These are phyloP conservation scores for Coniella vitis DNA, from an alignment of 2,329 filamentous ascomycete genomes.

Conservation along the genomic window DNA sequence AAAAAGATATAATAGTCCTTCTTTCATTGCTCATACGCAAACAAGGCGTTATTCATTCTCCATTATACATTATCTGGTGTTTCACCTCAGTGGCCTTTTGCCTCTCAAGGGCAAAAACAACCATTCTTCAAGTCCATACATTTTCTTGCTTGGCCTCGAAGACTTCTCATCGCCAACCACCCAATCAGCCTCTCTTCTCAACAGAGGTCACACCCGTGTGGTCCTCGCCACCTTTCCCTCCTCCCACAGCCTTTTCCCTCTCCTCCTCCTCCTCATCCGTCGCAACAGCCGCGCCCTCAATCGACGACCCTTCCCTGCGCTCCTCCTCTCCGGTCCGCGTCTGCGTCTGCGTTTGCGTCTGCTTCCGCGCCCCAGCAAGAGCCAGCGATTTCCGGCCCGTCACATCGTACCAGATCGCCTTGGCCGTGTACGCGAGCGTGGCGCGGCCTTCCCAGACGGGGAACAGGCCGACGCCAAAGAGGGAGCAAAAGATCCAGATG, in stretches of 20 bases:
- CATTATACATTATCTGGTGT: no score
- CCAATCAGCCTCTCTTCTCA: background rate
- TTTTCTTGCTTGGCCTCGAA: background rate
- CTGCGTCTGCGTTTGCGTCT: no score
- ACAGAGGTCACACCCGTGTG: background rate
- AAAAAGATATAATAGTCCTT: no score
- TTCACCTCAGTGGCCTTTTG: no score
- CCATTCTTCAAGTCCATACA: background rate
- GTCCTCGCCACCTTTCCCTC: background rate
- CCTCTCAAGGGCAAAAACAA: background rate
- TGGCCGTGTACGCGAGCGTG: conserved; percentile 56
- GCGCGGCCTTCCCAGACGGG: conserved; percentile 72
- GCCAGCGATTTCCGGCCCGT: conserved; percentile 26
- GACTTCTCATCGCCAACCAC: no score
- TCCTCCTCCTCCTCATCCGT: conserved; percentile 2
- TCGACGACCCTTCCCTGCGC: conserved; percentile 20
- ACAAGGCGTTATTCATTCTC: no score
- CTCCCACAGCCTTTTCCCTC: background rate
- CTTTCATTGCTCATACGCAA: no score
- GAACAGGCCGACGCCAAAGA: conserved; percentile 70
- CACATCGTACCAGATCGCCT: conserved; percentile 55
- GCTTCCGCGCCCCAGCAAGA: no score
- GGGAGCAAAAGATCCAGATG: conserved; percentile 70
- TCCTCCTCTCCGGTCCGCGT: conserved; percentile 21
- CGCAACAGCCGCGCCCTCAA: conserved; percentile 3